Evolutionary conservation across 371 early-diverging fungal genomes (phyloP).

Genomic region (Catenaria anguillulae): DNA sequence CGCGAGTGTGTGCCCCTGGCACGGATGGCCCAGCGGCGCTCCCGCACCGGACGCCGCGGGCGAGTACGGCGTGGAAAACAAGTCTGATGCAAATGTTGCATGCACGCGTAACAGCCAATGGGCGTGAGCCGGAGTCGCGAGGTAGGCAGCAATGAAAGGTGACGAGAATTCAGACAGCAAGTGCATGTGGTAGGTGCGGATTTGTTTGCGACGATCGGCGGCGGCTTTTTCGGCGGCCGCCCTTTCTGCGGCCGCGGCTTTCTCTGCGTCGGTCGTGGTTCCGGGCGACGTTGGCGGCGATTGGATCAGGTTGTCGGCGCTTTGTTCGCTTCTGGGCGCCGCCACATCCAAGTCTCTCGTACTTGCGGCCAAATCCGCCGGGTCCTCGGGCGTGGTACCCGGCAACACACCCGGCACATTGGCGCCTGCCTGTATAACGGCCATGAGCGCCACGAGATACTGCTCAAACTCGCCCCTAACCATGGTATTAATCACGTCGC

Average conservation of each 20-base stretch:
- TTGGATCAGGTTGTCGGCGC: not conserved
- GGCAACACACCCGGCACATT: no score
- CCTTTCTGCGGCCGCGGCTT: conserved; percentile 15
- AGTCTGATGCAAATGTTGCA: no score
- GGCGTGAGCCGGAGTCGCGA: conserved; percentile 28
- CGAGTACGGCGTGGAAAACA: not conserved
- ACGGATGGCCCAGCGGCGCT: conserved; percentile 14
- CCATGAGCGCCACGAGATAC: conserved; percentile 49
- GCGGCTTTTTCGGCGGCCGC: conserved; percentile 12
- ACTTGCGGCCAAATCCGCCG: conserved; percentile 24
- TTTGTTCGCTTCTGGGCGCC: no score
- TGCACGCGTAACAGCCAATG: no score
- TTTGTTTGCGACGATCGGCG: no score
- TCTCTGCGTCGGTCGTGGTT: no score
- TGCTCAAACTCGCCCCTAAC: conserved; percentile 59
- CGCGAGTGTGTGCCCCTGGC: conserved; percentile 5
- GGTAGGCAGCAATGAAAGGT: not conserved
- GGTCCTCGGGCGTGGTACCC: not conserved
- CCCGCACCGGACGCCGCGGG: conserved; percentile 1
- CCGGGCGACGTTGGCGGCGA: no score
- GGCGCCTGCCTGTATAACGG: conserved; percentile 42
- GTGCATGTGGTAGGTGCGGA: no score
- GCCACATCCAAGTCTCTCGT: conserved; percentile 18
- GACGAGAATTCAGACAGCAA: not conserved
- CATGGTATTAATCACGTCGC: conserved; percentile 60